Conservation (phyloP, 208 protist genomes). For the Acanthamoeba lenticulata region DNA sequence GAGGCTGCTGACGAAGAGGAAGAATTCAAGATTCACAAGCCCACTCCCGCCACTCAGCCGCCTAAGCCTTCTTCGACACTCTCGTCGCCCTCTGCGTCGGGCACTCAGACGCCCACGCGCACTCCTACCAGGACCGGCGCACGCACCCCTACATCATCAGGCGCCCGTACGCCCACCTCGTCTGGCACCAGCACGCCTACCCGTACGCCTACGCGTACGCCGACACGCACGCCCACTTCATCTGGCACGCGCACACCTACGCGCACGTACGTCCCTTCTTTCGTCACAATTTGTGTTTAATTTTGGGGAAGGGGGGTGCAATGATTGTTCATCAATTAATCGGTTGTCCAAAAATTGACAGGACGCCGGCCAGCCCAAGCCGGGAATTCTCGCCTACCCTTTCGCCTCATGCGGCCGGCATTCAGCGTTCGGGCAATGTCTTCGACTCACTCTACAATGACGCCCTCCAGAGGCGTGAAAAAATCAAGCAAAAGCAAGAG, state of each 20-base stretch:
- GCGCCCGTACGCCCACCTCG: neutral
- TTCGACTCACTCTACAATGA: constrained; percentile 60
- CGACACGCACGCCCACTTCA: neutral
- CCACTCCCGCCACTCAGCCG: neutral
- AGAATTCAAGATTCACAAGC: constrained; percentile 32
- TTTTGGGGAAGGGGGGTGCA: too few relatives aligned
- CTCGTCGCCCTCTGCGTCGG: neutral
- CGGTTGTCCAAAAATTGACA: too few relatives aligned
- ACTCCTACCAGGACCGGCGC: neutral
- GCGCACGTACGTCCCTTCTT: neutral
- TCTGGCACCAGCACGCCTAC: neutral
- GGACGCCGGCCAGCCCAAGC: neutral
- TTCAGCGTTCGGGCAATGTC: constrained; percentile 8
- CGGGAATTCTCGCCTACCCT: neutral
- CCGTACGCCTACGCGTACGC: neutral
- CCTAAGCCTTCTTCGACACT: neutral
- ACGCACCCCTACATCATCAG: neutral
- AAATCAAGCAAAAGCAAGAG: neutral
- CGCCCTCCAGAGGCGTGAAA: constrained; percentile 12
- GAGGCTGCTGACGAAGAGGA: neutral
- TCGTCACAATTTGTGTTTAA: neutral
- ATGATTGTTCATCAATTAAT: too few relatives aligned
- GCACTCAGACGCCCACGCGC: neutral
- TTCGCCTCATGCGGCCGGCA: neutral
- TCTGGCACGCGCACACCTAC: neutral